phyloP scores from a whole-genome alignment of 2,329 filamentous ascomycete species.

The Clarireedia monteithiana region DNA sequence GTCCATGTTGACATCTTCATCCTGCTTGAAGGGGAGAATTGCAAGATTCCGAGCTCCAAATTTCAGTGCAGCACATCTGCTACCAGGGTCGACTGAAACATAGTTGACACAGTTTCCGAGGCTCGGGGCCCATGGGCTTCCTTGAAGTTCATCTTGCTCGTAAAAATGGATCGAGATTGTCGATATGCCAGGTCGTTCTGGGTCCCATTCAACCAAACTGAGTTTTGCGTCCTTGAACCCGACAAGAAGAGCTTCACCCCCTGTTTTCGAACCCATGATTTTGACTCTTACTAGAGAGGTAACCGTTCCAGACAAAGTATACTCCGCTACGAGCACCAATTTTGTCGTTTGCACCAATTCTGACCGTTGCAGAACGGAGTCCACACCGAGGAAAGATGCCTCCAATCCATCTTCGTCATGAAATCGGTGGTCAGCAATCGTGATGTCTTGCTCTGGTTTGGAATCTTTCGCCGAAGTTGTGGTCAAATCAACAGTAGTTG shows the following conservation, averaged over 20 bases:
- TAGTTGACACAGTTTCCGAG: constrained; percentile 72
- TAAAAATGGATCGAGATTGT: constrained; percentile 97
- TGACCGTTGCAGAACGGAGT: constrained; percentile 52
- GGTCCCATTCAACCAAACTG: constrained; percentile 90
- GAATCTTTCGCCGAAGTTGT: constrained; percentile 16
- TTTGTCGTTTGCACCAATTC: constrained; percentile 63
- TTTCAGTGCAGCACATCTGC: constrained; percentile 87
- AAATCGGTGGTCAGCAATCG: constrained; percentile 42
- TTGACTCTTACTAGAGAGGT: constrained; percentile 76
- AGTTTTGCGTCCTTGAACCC: constrained; percentile 88
- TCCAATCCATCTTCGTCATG: constrained; percentile 57
- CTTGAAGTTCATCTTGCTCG: constrained; percentile 82
- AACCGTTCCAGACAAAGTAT: constrained; percentile 74
- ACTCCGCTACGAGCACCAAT: constrained; percentile 78
- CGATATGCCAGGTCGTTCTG: constrained; percentile 66
- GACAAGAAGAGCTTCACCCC: constrained; percentile 75
- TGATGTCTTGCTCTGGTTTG: constrained; percentile 34
- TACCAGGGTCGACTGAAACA: constrained; percentile 81
- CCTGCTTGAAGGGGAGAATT: constrained; percentile 87
- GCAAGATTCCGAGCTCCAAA: constrained; percentile 86
- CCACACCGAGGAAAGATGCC: constrained; percentile 56
- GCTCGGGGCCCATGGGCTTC: constrained; percentile 72
- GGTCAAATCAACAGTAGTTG: constrained; percentile 53
- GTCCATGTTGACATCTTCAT: constrained; percentile 85
- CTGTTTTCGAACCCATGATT: constrained; percentile 62